Conservation (phyloP, 163 green algal species). For the Coccomyxa subellipsoidea region DNA sequence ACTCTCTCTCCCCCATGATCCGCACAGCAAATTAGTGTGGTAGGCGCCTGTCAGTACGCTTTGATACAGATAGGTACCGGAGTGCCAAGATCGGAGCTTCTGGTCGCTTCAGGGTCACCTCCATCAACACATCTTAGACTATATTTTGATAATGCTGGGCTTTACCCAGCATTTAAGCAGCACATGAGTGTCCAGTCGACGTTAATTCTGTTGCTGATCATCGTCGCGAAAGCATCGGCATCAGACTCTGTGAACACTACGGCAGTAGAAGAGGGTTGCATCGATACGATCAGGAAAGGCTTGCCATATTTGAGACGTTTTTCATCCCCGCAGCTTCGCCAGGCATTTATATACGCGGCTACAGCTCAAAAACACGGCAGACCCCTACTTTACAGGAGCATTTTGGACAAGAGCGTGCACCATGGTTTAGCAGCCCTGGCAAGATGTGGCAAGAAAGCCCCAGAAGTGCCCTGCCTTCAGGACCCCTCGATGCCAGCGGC, state of each 20-base stretch:
- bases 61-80: too few species aligned
- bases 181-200: background rate
- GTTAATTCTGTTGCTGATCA: background rate
- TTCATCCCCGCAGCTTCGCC: background rate
- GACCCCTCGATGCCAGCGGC: background rate
- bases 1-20: too few species aligned
- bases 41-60: too few species aligned
- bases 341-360: background rate
- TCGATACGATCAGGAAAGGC: background rate
- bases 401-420: background rate
- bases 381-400: background rate
- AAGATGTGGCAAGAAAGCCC: background rate
- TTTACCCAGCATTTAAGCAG: background rate
- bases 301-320: background rate
- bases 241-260: background rate
- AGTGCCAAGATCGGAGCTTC: too few species aligned
- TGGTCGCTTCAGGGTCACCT: background rate
- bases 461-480: conserved; percentile 2
- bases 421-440: background rate
- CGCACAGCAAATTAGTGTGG: too few species aligned
- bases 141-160: background rate
- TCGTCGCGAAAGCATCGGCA: background rate
- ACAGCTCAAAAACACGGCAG: background rate
- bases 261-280: background rate
- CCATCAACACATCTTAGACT: background rate